These are phyloP conservation scores for Pholiota molesta DNA, from an alignment of 768 basidiomycete species.

Conservation along the genomic window DNA sequence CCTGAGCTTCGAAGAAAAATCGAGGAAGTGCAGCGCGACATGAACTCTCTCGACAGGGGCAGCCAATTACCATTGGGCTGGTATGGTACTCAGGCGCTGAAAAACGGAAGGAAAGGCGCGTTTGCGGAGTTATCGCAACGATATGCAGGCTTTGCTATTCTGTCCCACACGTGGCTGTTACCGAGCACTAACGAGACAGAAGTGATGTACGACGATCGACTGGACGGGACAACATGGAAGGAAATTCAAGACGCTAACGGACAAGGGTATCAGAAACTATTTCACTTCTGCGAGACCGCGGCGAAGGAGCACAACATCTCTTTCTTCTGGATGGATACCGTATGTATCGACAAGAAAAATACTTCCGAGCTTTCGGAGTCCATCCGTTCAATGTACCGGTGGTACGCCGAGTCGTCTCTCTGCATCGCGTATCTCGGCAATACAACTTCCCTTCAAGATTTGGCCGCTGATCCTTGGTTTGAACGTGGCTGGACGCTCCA, in stretches of 20 bases:
- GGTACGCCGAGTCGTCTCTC: constrained; percentile 6
- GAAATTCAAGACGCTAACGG: not conserved
- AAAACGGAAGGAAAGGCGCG: not conserved
- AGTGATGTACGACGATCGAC: not conserved
- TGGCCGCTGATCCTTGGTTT: constrained; percentile 10
- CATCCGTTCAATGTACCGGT: constrained; percentile 13
- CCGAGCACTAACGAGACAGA: not conserved
- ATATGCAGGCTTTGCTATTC: not conserved
- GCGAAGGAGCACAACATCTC: not conserved
- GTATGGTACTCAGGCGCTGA: not conserved
- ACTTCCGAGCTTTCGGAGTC: constrained; percentile 12
- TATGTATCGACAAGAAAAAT: constrained; percentile 12
- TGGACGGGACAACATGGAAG: not conserved
- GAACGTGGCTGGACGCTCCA: constrained; percentile 15
- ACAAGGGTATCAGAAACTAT: not conserved
- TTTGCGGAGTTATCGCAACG: not conserved
- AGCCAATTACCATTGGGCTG: not conserved
- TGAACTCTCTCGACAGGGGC: not conserved
- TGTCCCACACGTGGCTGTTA: not conserved
- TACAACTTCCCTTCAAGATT: not conserved
- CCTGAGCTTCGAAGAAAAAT: not conserved
- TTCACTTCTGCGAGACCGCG: not conserved
- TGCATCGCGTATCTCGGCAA: constrained; percentile 12
- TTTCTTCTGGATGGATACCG: constrained; percentile 11
- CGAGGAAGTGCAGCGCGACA: not conserved